Base-by-base conservation (phyloP, 257 asterid genomes). In the Petrea volubilis region DNA sequence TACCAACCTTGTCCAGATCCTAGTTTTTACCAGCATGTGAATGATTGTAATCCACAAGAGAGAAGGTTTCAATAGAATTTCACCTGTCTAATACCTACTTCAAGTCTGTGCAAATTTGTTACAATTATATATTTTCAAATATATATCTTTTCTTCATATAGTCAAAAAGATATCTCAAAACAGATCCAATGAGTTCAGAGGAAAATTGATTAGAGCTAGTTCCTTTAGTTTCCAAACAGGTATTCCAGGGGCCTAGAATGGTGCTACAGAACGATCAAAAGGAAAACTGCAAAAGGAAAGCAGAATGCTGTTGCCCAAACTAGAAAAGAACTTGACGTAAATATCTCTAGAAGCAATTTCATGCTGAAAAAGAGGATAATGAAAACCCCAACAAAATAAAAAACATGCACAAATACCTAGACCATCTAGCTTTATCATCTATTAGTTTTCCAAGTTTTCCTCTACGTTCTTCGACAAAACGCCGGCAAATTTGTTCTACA, bases 401-500 rank as follows among this genome's bases (percentile, higher is more conserved):
- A 57, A 67, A 57, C 25, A 58, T 28, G 56, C 34, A 46, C 53
- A 74, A 20, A 57, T 86, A 93, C 99, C 99, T 92, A 64, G 97
- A 80, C 97, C 98, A 94, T 78, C 89, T 84, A 79, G 85, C 87
- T 77, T 88, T 85, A 79, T 94, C 99, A 70, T 84, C 96, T 77
- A 92, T 88, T 67, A 90, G 80, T 67, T 94, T 92, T 66, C 84
- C 89, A 71, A 94, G 90, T 82, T 87, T 91, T 78, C 74, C 74
- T 29, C 97, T 80, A 47, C 88, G 81, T 44, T 86, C 99, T 82
- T 94, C 98, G 41, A 92, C 90, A 74, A 86, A 94, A 66, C 91
- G 96, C 59, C 95, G 86, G 82, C 96, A 92, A 58, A 89, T 90
- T 79, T 92, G 96, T 71, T 92, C 99, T n/a, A 94, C 99, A 75